Evolutionary conservation across 1,139 yeast species (phyloP).

Genomic region (Pichia sp.): DNA sequence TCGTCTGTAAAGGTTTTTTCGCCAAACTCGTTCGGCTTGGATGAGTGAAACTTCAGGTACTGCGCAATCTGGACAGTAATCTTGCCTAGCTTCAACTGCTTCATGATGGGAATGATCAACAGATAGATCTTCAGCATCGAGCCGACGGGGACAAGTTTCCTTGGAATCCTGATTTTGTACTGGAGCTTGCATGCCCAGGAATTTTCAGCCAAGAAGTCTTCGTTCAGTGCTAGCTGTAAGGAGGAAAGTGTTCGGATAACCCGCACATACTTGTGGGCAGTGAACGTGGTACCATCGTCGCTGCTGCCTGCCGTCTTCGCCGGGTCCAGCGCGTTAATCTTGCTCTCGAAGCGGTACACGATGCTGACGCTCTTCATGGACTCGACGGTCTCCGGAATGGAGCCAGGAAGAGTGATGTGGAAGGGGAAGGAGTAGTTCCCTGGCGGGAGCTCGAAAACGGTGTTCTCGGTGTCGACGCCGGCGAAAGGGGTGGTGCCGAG

Average conservation of each 20-base stretch:
- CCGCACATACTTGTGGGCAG: conserved; percentile 40
- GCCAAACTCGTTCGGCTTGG: conserved; percentile 14
- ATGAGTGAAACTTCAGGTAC: conserved; percentile 43
- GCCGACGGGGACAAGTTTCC: conserved; percentile 60
- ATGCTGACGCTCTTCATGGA: conserved; percentile 56
- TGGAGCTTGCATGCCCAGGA: conserved; percentile 65
- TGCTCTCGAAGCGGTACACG: conserved; percentile 41
- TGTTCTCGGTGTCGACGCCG: conserved; percentile 12
- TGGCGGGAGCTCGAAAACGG: conserved; percentile 41
- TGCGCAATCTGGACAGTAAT: conserved; percentile 52
- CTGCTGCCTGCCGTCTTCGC: neutral
- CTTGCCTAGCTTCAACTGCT: conserved; percentile 48
- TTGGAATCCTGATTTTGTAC: conserved; percentile 53
- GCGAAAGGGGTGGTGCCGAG: conserved; percentile 37
- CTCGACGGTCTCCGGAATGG: conserved; percentile 63
- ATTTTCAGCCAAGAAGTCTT: conserved; percentile 56
- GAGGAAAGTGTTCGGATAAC: conserved; percentile 29
- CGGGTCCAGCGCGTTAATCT: conserved; percentile 39
- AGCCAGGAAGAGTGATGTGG: conserved; percentile 50
- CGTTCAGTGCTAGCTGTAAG: conserved; percentile 18
- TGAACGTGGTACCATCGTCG: conserved; percentile 26
- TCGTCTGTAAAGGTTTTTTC: conserved; percentile 40
- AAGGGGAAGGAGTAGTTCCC: conserved; percentile 72
- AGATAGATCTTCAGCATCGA: conserved; percentile 49
- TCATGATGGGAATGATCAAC: conserved; percentile 54